A percentile compares a stretch with the other conserved stretches of the same genome.
phyloP scores from a whole-genome alignment of 1,284 basidiomycete genomes.

The Microbotryum intermedium region DNA sequence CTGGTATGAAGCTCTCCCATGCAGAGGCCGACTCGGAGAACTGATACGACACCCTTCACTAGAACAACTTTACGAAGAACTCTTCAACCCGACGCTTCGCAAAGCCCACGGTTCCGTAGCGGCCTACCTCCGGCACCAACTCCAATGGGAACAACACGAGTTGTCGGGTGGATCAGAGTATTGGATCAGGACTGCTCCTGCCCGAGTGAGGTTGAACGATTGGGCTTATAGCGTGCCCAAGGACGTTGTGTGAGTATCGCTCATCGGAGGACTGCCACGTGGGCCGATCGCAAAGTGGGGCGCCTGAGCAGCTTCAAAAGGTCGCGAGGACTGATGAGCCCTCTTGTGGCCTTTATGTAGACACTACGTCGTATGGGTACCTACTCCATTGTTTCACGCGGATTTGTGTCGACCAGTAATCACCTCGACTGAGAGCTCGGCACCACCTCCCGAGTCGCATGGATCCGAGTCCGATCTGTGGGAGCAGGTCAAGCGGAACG shows the following conservation, averaged over 20 bases:
- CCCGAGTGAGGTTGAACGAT: conserved; percentile 16
- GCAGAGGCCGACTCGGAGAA: background rate
- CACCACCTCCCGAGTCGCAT: background rate
- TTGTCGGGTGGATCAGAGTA: background rate
- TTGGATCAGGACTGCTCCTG: background rate
- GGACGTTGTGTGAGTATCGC: conserved; percentile 3
- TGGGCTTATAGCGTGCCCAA: conserved; percentile 13
- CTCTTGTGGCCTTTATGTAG: background rate
- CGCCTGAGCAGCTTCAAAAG: background rate
- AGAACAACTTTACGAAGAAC: conserved; percentile 9
- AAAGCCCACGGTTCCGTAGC: conserved; percentile 2
- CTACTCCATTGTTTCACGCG: conserved; percentile 57
- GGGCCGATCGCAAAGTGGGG: too few relatives aligned
- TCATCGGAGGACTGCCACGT: too few relatives aligned
- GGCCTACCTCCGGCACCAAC: conserved; percentile 5
- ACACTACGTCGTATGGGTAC: conserved; percentile 65
- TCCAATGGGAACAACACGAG: conserved; percentile 3
- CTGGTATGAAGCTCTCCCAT: background rate
- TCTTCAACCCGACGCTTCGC: conserved; percentile 11
- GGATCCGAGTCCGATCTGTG: conserved; percentile 13
- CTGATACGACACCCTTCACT: conserved; percentile 13
- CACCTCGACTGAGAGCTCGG: background rate
- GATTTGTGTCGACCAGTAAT: conserved; percentile 5
- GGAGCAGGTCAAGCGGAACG: conserved; percentile 37
- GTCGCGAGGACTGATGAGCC: too few relatives aligned